Base-by-base conservation (phyloP, 257 asterid genomes). In the Ophiorrhiza pumila region DNA sequence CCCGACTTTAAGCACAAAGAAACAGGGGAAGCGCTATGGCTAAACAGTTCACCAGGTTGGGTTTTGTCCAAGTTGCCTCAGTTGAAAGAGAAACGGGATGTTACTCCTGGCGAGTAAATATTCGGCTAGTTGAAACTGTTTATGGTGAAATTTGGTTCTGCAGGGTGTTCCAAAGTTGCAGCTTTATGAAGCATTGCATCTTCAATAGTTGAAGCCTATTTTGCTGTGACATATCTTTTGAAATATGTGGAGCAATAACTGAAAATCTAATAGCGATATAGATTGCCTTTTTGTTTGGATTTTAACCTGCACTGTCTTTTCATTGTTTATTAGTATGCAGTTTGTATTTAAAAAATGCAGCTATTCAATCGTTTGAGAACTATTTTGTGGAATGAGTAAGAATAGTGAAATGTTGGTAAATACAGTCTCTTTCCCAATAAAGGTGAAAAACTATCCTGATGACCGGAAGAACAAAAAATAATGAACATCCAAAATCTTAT, bases 41-140 rank as follows among this genome's bases (percentile, higher is more conserved):
- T 91, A 27, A 0, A 47, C 71, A 53, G 52, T 8, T 59, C 78
- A 2, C 96, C 97, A 5, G 80, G 11, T 17, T 90, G 96, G 97
- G 97, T 69, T 22, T 64, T 68, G 71, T 74, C 92, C 25, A 83
- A 43, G 84, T 80, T 93, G 74, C 96, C 96, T 14, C 89, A 88
- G 2, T 11, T 68, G 78, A 76, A 34, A 74, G 81, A 80, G 76
- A 77, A 78, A 25, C 78, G 37, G 69, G 65, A 18, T 61, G 62
- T 11, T 60, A 53, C 69, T 32, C 73, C 53, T 29, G 80, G 77
- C 37, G 55, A 22, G 73, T 52, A 34, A 47, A 65, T 49, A 11
- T 25, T 31, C 39, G 58, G 62, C 55, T 37, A 45, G 53, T 49
- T 59, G 43, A 46, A 65, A 37, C 45, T 41, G 18, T 32, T 31